phyloP scores from a whole-genome alignment of 108 stramenopile species.

The Asterionellopsis glacialis region DNA sequence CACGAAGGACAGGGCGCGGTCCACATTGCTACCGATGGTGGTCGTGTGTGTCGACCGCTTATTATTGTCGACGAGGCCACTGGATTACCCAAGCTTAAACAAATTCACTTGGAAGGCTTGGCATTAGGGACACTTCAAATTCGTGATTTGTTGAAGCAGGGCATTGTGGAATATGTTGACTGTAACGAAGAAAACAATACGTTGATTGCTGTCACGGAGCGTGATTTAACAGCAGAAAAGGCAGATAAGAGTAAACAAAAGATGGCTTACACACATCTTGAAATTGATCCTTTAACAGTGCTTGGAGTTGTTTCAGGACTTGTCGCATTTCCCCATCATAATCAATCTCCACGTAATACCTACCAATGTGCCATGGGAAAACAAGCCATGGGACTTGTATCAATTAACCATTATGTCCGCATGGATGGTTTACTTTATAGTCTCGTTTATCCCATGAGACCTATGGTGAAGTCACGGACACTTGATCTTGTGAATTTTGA shows the following conservation, averaged over 20 bases:
- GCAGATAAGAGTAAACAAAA: conserved; percentile 38
- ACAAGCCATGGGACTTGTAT: conserved; percentile 98
- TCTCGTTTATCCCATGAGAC: conserved; percentile 97
- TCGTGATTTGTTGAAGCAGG: conserved; percentile 79
- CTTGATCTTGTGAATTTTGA: conserved; percentile 96
- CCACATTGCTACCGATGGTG: conserved; percentile 97
- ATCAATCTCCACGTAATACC: conserved; percentile 95
- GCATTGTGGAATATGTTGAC: conserved; percentile 98
- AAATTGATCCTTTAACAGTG: conserved; percentile 97
- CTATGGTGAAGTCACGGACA: conserved; percentile 93
- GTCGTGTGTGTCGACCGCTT: conserved; percentile 96
- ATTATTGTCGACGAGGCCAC: conserved; percentile 88
- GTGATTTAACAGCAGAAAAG: conserved; percentile 65
- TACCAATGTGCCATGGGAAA: conserved; percentile 99
- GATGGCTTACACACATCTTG: conserved; percentile 94
- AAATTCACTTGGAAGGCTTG: conserved; percentile 82
- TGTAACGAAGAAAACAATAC: conserved; percentile 99
- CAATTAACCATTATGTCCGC: conserved; percentile 94
- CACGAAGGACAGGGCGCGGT: conserved; percentile 93
- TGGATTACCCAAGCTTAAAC: conserved; percentile 63
- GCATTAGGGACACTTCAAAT: conserved; percentile 69
- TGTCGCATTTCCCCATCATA: conserved; percentile 89
- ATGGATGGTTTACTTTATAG: conserved; percentile 96
- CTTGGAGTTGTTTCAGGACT: conserved; percentile 82
- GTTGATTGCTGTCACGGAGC: conserved; percentile 90